phyloP scores from a whole-genome alignment of 441 rosid genomes.

The Corymbia citriodora region DNA sequence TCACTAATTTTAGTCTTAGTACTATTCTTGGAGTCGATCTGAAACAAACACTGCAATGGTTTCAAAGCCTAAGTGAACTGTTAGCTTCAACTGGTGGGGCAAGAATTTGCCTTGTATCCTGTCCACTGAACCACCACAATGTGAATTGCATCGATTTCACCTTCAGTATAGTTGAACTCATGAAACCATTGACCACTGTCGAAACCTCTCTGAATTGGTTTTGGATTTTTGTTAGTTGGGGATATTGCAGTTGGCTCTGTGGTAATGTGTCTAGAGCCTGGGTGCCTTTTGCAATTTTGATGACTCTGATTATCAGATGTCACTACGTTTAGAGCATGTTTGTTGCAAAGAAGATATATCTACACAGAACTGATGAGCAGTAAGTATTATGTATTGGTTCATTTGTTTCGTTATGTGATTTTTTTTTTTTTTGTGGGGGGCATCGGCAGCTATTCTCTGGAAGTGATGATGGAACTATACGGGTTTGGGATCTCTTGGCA shows the following conservation, averaged over 20 bases:
- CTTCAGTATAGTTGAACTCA: neutral
- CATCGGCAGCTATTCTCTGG: constrained; percentile 68
- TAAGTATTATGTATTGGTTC: neutral
- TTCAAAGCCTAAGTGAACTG: neutral
- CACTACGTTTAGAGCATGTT: neutral
- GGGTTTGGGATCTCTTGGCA: constrained; percentile 83
- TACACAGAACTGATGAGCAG: neutral
- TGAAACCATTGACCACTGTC: neutral
- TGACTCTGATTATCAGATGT: neutral
- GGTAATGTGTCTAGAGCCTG: neutral
- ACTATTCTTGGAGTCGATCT: neutral
- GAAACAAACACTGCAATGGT: neutral
- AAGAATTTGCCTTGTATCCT: neutral
- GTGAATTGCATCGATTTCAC: neutral
- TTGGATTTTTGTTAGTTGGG: neutral
- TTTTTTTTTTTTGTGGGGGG: neutral
- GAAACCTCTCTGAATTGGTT: neutral
- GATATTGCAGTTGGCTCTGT: neutral
- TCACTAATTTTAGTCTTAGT: neutral
- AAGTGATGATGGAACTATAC: constrained; percentile 81
- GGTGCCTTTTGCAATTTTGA: neutral
- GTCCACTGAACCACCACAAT: neutral
- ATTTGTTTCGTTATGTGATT: neutral
- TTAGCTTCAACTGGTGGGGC: neutral
- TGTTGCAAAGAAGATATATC: neutral